Base-by-base conservation (phyloP, 2,329 filamentous ascomycete species). In the Aureobasidium sp. region DNA sequence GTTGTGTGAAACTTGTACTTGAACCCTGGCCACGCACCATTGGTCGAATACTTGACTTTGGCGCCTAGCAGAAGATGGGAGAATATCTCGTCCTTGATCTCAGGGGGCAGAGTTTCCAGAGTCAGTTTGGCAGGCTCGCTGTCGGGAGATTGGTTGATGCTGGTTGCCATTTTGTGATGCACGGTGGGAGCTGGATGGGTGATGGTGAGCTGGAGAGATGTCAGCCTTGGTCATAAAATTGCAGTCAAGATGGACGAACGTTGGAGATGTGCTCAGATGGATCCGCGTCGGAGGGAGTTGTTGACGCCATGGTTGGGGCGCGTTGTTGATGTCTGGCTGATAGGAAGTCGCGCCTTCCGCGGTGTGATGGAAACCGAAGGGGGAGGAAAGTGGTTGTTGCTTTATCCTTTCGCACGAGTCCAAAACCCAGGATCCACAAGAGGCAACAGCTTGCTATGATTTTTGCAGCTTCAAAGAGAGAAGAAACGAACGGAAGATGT, bases 51-150 rank as follows among this genome's bases (percentile, higher is more conserved):
- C 39, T 61, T 61, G 47, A 61, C 37, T 29, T 61, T 61, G 37
- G 37, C n/a, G 9, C 48, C 59, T 3, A 47, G 48, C 39, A 61
- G 27, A 25, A 61, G 31, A 14, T 61, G 7, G 8, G 58, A 61
- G 29, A 61, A 61, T 27, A 61, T 53, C 14, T 61, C 37, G 15
- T 61, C 27, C 39, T 61, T 61, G 48, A 61, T 61, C 39, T 61
- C 58, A 15, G 39, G 37, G n/a, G 58, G 58, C 12, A 53, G 27
- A 15, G 47, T 53, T n/a, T 45, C 47, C 1, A 61, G 39, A 12
- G 45, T 49, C 20, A 31, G 20, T 7, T 47, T 57, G 25, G 20
- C 4, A 12, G 25, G 14, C 7, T 44, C 29, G 12, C 39, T 45
- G n/a, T 45, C 27, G 22, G n/a, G 2, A 9, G 22, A 25, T 25